phyloP scores from a whole-genome alignment of 2,329 filamentous ascomycete genomes.

The Nemania abortiva region DNA sequence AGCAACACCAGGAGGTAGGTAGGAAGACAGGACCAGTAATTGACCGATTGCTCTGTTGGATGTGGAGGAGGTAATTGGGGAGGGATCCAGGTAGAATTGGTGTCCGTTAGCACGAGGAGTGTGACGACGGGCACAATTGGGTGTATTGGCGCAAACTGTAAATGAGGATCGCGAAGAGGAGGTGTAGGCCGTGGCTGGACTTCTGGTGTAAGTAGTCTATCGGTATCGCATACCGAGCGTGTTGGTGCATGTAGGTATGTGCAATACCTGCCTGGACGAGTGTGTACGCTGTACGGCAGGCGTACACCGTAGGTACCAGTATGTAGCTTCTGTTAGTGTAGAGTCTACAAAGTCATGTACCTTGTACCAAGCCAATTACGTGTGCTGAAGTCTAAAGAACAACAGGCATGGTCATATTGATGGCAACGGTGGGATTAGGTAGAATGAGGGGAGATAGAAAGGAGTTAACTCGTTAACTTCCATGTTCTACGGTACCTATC shows the following conservation, averaged over 20 bases:
- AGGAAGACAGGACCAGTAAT: background rate
- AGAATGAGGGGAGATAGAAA: background rate
- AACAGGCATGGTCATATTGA: background rate
- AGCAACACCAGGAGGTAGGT: conserved; percentile 2
- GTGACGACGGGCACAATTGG: conserved; percentile 32
- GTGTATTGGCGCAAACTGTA: conserved; percentile 30
- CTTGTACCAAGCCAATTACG: background rate
- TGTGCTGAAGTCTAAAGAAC: conserved; percentile 6
- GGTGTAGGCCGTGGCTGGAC: conserved; percentile 1
- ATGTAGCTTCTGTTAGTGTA: background rate
- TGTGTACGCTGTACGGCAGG: background rate
- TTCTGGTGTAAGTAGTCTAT: background rate
- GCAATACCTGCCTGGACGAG: background rate
- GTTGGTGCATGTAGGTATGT: background rate
- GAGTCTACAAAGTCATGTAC: conserved; percentile 3
- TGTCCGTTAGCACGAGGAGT: conserved; percentile 21
- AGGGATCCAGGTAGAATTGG: conserved; percentile 20
- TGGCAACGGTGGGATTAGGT: background rate
- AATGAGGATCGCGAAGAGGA: conserved; percentile 25
- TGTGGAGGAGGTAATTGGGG: conserved; percentile 5
- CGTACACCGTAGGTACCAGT: background rate
- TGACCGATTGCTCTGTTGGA: conserved; percentile 2
- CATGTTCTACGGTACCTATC: background rate
- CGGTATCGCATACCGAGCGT: conserved; percentile 7
- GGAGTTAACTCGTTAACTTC: background rate